Evolutionary conservation across 2,329 filamentous ascomycete species (phyloP), one percentile per base, ranked within the genome.

Genomic region (Alternaria conjuncta): DNA sequence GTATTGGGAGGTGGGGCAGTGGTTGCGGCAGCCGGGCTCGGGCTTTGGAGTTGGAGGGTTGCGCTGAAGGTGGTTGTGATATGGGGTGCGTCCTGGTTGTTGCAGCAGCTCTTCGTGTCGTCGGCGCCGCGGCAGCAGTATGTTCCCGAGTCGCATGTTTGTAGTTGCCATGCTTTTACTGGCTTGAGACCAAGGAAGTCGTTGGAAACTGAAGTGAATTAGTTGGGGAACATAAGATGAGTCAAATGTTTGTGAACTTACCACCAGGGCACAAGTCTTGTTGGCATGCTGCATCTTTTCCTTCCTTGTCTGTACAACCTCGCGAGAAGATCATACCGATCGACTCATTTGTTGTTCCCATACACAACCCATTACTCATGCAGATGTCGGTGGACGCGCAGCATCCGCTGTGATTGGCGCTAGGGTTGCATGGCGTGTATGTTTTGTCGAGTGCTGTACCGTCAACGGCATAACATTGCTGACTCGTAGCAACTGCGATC

Each of bases 241-340:
- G 18, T n/a, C 12, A 21, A 13, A 21, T 28, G 11, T 41, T 13
- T 32, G 8, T 28, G n/a, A 25, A 72, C 73, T 25, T 73, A 78
- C 76, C 61, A 60, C 69, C 68, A 30, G 75, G 72, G 57, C 77
- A 79, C 30, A 74, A 41, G 36, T 41, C 53, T 23, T 71, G 73
- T 36, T 75, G 73, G 64, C 77, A 79, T 44, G 66, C 72, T 10
- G 57, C 61, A 57, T 74, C 72, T 28, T 70, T 69, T 9, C 75
- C 73, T 4, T 71, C 78, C 9, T 72, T 55, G 65, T 79, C 77
- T 36, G 77, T 79, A 70, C 77, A 79, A n/a, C 75, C 77, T 60
- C 57, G 63, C 44, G 78, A 74, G 70, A 74, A 78, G 57, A 79
- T 75, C 36, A 71, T 75, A 15, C 77, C 77, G 58, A 78, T 68